Evolutionary conservation across 257 asterid species (phyloP).

Genomic region (Penstemon davidsonii): DNA sequence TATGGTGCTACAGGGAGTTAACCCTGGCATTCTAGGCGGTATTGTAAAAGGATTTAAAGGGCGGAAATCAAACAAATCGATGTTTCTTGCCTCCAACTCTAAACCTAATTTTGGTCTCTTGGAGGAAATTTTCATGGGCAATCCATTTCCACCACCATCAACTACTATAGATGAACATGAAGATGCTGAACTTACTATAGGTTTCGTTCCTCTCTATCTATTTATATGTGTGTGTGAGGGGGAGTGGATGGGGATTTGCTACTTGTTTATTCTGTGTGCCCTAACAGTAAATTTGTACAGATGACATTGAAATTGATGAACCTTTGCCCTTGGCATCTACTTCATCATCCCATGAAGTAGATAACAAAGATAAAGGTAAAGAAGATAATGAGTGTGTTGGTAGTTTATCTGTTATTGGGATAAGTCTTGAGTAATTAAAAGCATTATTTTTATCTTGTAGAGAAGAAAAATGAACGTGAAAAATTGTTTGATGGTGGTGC

Average conservation of each 20-base stretch:
- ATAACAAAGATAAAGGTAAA: constrained; percentile 48
- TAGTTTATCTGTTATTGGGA: constrained; percentile 21
- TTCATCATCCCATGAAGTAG: constrained; percentile 48
- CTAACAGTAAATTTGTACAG: constrained; percentile 41
- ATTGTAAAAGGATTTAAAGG: constrained; percentile 70
- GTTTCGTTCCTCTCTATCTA: constrained; percentile 32
- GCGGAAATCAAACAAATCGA: constrained; percentile 42
- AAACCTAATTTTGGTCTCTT: constrained; percentile 52
- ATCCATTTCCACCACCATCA: constrained; percentile 45
- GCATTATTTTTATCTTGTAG: constrained; percentile 40
- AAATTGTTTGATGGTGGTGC: constrained; percentile 50
- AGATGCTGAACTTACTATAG: constrained; percentile 69
- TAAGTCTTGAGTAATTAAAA: constrained; percentile 19
- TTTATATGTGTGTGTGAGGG: background rate
- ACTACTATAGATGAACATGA: constrained; percentile 38
- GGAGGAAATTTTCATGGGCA: constrained; percentile 56
- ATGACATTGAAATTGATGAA: constrained; percentile 87
- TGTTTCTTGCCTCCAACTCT: constrained; percentile 35
- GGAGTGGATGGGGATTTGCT: background rate
- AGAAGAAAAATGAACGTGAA: constrained; percentile 53
- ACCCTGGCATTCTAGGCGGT: constrained; percentile 57
- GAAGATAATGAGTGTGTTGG: constrained; percentile 15
- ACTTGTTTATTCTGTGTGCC: constrained; percentile 24
- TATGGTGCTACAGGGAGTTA: constrained; percentile 55
- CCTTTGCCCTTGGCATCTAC: constrained; percentile 48